These are phyloP conservation scores for Fraxinus anomala DNA, from an alignment of 257 asterid genomes.

Conservation along the genomic window DNA sequence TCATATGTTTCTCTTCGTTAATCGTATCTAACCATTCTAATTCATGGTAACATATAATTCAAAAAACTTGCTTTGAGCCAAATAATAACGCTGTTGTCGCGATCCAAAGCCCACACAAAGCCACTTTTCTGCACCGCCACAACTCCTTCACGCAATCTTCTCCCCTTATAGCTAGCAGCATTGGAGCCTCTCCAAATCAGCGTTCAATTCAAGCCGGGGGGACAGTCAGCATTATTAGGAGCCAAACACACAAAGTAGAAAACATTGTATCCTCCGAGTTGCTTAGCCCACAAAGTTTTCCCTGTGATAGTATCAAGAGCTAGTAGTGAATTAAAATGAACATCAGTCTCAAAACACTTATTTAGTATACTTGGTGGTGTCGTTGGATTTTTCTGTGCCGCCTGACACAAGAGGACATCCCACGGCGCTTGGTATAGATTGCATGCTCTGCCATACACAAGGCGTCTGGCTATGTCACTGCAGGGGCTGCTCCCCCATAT, in stretches of 20 bases:
- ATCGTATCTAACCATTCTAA: not conserved
- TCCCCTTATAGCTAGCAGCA: constrained; percentile 47
- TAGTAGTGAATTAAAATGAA: constrained; percentile 56
- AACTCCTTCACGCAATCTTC: constrained; percentile 41
- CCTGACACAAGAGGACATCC: constrained; percentile 56
- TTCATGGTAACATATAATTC: not conserved
- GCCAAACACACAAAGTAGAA: constrained; percentile 56
- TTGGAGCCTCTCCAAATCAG: constrained; percentile 79
- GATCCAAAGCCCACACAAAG: constrained; percentile 60
- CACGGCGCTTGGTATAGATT: constrained; percentile 64
- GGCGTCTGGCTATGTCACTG: constrained; percentile 44
- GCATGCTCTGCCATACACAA: constrained; percentile 59
- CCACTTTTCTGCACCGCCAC: constrained; percentile 13
- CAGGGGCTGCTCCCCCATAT: constrained; percentile 83
- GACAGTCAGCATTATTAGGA: constrained; percentile 68
- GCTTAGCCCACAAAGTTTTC: constrained; percentile 41
- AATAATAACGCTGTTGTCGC: constrained; percentile 43
- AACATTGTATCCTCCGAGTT: constrained; percentile 66
- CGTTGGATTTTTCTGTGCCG: constrained; percentile 43
- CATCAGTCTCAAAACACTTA: constrained; percentile 53
- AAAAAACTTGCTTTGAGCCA: constrained; percentile 46
- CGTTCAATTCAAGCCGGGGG: constrained; percentile 74
- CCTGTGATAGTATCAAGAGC: constrained; percentile 56
- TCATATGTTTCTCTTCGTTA: not conserved
- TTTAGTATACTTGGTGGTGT: constrained; percentile 47